Evolutionary conservation across 495 filamentous ascomycete species (phyloP).

Genomic region (Penicillium odoratum): DNA sequence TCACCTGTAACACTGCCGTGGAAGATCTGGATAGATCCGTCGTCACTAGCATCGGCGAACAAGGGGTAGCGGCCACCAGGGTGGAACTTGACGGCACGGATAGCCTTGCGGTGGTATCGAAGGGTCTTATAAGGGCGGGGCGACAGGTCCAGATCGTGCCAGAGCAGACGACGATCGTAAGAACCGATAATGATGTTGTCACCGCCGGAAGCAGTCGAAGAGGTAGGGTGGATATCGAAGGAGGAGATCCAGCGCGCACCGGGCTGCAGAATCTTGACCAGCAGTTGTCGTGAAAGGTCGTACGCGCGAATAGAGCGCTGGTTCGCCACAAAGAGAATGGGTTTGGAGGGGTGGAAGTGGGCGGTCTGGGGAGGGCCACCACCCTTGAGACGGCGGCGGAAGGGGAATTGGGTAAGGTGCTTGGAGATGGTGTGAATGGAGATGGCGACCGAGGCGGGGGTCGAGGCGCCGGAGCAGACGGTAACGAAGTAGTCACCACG

Average conservation of each 20-base stretch:
- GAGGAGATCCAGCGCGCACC: slow-evolving; percentile 94
- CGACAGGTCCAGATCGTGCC: slow-evolving; percentile 96
- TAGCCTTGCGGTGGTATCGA: slow-evolving; percentile 88
- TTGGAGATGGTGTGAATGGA: slow-evolving; percentile 94
- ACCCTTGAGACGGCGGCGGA: slow-evolving; percentile 73
- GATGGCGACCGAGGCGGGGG: slow-evolving; percentile 67
- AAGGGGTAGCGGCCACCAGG: slow-evolving; percentile 74
- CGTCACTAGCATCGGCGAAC: slow-evolving; percentile 91
- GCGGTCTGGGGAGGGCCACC: slow-evolving; percentile 83
- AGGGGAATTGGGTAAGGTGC: slow-evolving; percentile 91
- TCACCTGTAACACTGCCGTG: slow-evolving; percentile 93
- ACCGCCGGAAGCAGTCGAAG: slow-evolving; percentile 57
- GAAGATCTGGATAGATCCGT: slow-evolving; percentile 92
- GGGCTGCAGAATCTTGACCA: slow-evolving; percentile 87
- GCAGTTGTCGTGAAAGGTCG: slow-evolving; percentile 83
- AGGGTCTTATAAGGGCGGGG: slow-evolving; percentile 91
- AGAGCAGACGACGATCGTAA: slow-evolving; percentile 90
- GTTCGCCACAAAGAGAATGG: slow-evolving; percentile 93
- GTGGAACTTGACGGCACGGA: slow-evolving; percentile 85
- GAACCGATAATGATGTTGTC: slow-evolving; percentile 92
- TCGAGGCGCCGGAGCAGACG: slow-evolving; percentile 74
- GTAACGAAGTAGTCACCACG: slow-evolving; percentile 93
- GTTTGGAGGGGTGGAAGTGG: slow-evolving; percentile 89
- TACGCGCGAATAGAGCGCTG: slow-evolving; percentile 89
- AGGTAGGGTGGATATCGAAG: slow-evolving; percentile 84